These are phyloP conservation scores for Dendrobium officinale DNA, from an alignment of 106 monocot species.

Conservation along the genomic window DNA sequence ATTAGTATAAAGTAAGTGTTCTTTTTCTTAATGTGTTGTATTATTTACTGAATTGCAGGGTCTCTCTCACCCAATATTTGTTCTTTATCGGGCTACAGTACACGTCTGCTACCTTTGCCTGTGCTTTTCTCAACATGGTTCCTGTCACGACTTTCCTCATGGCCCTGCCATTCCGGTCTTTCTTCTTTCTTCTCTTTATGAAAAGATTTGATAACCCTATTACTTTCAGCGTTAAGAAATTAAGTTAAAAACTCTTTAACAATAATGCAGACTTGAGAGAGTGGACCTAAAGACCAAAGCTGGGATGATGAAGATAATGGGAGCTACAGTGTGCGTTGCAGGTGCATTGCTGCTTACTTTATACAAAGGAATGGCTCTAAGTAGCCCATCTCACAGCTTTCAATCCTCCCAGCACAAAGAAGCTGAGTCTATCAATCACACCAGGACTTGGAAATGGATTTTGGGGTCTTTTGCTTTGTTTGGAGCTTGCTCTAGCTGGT, in stretches of 20 bases:
- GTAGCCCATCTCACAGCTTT: conserved; percentile 7
- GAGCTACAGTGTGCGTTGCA: conserved; percentile 27
- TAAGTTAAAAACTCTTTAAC: background rate
- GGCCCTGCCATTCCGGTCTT: conserved; percentile 36
- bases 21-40: background rate
- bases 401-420: background rate
- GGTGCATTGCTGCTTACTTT: conserved; percentile 61
- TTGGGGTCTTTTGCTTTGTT: conserved; percentile 42
- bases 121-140: conserved; percentile 57
- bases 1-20: background rate
- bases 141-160: conserved; percentile 61
- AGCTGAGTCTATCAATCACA: background rate
- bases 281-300: conserved; percentile 41
- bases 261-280: conserved; percentile 38
- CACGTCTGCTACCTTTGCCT: conserved; percentile 52
- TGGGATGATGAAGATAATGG: conserved; percentile 53
- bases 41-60: conserved; percentile 22
- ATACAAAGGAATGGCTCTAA: conserved; percentile 56
- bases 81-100: conserved; percentile 53
- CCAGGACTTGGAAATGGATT: conserved; percentile 22
- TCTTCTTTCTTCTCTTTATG: background rate
- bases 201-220: background rate
- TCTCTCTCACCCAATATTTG: conserved; percentile 51
- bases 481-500: conserved; percentile 33
- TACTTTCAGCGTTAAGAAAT: background rate